Evolutionary conservation across 257 asterid species (phyloP).

Genomic region (Solanum boliviense): DNA sequence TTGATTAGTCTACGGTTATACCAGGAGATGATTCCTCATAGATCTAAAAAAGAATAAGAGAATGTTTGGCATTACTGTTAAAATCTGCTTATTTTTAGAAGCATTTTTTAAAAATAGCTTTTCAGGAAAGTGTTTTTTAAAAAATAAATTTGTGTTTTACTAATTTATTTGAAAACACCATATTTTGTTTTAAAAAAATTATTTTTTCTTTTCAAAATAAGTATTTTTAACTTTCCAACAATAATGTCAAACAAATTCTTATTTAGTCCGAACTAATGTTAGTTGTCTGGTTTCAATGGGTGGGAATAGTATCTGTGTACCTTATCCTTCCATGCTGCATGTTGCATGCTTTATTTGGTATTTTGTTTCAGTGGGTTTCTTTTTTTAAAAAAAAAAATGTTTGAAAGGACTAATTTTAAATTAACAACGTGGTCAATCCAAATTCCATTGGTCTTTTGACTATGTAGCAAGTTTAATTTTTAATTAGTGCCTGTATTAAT

Average conservation of each 20-base stretch:
- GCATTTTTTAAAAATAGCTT: too few species aligned
- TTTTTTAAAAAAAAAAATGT: background rate
- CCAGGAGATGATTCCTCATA: background rate
- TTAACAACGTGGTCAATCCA: background rate
- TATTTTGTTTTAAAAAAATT: too few species aligned
- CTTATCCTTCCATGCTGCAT: background rate
- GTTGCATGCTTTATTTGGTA: background rate
- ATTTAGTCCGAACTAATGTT: background rate
- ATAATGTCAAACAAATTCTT: too few species aligned
- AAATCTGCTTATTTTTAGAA: too few species aligned
- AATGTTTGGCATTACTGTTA: too few species aligned
- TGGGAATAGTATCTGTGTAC: background rate
- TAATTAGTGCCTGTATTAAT: background rate
- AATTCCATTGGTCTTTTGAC: background rate
- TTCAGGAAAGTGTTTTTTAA: too few species aligned
- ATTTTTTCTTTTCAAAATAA: too few species aligned
- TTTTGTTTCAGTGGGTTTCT: background rate
- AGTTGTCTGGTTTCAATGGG: background rate
- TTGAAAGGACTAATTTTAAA: background rate
- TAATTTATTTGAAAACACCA: too few species aligned
- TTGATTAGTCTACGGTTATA: background rate
- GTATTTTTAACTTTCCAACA: too few species aligned
- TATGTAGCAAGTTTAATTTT: background rate
- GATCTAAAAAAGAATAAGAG: background rate
- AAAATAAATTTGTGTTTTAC: too few species aligned